Evolutionary conservation across 495 filamentous ascomycete genomes (phyloP), one percentile per base, ranked within the genome.

Genomic region (Bacidia gigantensis): DNA sequence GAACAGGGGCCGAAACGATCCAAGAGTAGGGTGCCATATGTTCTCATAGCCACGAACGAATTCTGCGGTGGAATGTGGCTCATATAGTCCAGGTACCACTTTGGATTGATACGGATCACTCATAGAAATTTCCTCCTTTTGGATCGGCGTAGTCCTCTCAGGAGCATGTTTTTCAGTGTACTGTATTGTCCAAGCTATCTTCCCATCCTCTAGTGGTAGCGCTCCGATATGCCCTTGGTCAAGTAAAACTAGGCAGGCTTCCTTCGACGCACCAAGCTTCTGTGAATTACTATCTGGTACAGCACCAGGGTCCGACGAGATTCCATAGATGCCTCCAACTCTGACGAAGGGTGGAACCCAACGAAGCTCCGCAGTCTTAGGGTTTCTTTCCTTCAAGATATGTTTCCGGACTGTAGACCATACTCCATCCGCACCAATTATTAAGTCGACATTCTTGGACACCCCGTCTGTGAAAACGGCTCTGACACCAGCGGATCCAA

Each of bases 151-250:
- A 17, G 25, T 26, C 20, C 46, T 26, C 46, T 49, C 46, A 3
- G 43, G 43, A 14, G 43, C 43, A 20, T 14, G 12, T 20, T 20
- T 46, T 20, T 46, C 43, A 2, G 43, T 12, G 22, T 46, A 23
- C 2, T 46, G 43, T 20, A 46, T n/a, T 20, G 43, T 46, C 46
- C 46, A 49, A 12, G 46, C 46, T 12, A 49, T 20, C 26, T 49
- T 49, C 22, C 46, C 46, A 49, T 49, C 46, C 14, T 21, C 21
- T 24, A 49, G 24, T 5, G 24, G 20, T 26, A 49, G 25, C 22
- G 46, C 46, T 14, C 46, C 46, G 25, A 49, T 49, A 24, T 49
- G 24, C 10, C 46, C 46, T 14, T 32, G 46, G 29, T 49, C 46
- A 2, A 32, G 46, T 20, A 49, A 49, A 2, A 49, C 46, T 32